These are phyloP conservation scores for Fabrea salina DNA, from an alignment of 169 alveolate species.

Conservation along the genomic window DNA sequence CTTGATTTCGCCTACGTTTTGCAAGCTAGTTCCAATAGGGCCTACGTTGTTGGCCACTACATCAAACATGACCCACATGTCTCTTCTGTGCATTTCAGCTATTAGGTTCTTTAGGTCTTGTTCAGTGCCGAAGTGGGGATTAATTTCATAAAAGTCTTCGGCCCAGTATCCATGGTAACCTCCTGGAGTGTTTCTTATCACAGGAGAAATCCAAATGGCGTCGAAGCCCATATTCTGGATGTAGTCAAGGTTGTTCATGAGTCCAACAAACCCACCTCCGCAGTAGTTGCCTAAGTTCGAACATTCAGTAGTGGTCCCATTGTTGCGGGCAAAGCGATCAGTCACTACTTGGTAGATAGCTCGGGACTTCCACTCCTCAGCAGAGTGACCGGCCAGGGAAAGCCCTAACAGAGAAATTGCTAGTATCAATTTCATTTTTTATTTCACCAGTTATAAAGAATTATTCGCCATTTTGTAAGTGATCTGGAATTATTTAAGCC, in stretches of 20 bases:
- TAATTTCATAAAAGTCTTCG: constrained; percentile 57
- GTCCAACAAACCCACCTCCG: constrained; percentile 76
- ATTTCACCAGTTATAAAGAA: no score
- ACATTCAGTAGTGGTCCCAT: constrained; percentile 35
- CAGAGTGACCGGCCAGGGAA: no score
- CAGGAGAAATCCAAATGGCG: constrained; percentile 86
- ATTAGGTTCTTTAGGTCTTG: constrained; percentile 62
- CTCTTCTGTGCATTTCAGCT: constrained; percentile 62
- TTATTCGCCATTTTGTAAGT: no score
- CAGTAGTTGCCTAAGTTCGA: constrained; percentile 59
- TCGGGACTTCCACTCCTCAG: constrained; percentile 72
- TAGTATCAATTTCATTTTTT: no score
- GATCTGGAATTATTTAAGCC: no score
- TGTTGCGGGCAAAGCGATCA: constrained; percentile 56
- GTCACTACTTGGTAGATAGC: constrained; percentile 71
- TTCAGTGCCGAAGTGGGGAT: constrained; percentile 76
- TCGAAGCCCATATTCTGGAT: constrained; percentile 78
- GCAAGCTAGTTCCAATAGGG: constrained; percentile 57
- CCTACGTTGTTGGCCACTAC: constrained; percentile 87
- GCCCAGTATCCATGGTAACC: constrained; percentile 84
- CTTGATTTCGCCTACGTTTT: constrained; percentile 58
- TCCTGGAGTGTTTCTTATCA: constrained; percentile 62
- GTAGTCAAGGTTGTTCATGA: constrained; percentile 65
- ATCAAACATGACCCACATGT: constrained; percentile 83
- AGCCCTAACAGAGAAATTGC: no score